Evolutionary conservation across 2,329 filamentous ascomycete species (phyloP).

Genomic region (Apiospora saccharicola): DNA sequence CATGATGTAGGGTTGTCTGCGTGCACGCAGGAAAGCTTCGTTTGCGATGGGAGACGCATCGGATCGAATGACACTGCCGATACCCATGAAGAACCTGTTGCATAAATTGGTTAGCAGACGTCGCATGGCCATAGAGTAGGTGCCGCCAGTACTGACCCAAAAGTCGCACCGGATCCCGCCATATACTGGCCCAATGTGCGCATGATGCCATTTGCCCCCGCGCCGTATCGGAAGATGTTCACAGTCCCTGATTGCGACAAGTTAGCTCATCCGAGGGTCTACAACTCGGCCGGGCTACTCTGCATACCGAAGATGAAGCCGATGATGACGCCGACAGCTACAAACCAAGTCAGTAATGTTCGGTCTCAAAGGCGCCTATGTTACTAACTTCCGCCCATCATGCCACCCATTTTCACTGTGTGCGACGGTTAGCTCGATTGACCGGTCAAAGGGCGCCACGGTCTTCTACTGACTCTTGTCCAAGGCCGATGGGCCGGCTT

Average conservation of each 20-base stretch:
- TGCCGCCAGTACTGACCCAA: constrained; percentile 71
- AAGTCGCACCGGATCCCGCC: constrained; percentile 92
- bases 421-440: not conserved
- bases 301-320: constrained; percentile 92
- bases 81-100: constrained; percentile 93
- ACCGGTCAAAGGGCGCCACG: not conserved
- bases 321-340: constrained; percentile 94
- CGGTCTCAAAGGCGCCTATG: not conserved
- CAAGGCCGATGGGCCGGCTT: constrained; percentile 68
- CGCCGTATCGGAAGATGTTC: constrained; percentile 94
- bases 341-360: constrained; percentile 40
- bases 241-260: constrained; percentile 71
- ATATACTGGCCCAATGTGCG: constrained; percentile 96
- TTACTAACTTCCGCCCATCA: constrained; percentile 96
- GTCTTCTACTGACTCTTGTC: constrained; percentile 67
- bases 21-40: constrained; percentile 78
- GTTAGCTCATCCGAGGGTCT: not conserved
- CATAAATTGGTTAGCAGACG: constrained; percentile 32
- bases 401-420: constrained; percentile 95
- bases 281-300: not conserved
- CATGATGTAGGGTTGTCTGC: constrained; percentile 76
- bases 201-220: constrained; percentile 92
- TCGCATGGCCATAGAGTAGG: not conserved
- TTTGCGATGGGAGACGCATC: constrained; percentile 81
- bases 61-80: constrained; percentile 94